phyloP scores from a whole-genome alignment of 345 rosid species.

The Firmiana major region DNA sequence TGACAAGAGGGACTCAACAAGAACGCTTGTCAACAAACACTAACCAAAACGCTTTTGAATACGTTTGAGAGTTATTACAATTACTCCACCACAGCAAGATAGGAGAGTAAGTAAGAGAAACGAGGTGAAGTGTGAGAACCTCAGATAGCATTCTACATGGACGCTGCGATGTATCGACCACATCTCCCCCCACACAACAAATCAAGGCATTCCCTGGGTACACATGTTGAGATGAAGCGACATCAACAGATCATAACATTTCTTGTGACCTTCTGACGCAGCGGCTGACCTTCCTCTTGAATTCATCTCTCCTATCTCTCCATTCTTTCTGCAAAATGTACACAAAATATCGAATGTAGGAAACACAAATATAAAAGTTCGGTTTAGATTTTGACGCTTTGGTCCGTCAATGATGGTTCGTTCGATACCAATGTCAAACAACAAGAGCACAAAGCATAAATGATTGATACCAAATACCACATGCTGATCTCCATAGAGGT shows the following conservation, averaged over 20 bases:
- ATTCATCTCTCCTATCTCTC: conserved; percentile 70
- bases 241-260: conserved; percentile 34
- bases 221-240: background rate
- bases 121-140: background rate
- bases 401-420: background rate
- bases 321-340: conserved; percentile 57
- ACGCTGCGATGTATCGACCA: background rate
- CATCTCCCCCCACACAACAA: conserved; percentile 7
- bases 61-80: background rate
- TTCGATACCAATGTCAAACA: background rate
- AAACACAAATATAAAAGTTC: background rate
- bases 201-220: conserved; percentile 11
- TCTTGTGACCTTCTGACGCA: conserved; percentile 69
- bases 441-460: background rate
- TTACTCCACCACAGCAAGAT: conserved; percentile 5
- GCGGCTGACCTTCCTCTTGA: conserved; percentile 67
- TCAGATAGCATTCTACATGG: conserved; percentile 12
- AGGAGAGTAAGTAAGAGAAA: background rate
- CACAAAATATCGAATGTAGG: background rate
- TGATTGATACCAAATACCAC: background rate
- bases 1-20: background rate
- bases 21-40: background rate
- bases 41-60: conserved; percentile 6
- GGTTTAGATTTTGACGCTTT: background rate
- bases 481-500: background rate